Evolutionary conservation across 306 rosid species (phyloP).

Genomic region (Cucurbita ficifolia): DNA sequence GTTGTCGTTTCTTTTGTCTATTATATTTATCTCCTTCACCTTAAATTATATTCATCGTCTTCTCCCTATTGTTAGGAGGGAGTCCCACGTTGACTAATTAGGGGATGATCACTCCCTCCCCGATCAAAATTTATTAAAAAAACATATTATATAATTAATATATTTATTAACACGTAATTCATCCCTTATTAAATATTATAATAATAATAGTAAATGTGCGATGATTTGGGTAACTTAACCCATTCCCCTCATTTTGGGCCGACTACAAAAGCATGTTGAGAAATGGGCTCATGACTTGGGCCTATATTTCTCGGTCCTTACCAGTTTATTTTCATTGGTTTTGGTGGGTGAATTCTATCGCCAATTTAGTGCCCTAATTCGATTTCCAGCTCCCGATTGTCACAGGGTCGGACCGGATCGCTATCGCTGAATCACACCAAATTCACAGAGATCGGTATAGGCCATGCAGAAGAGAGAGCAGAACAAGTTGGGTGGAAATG

Average conservation of each 20-base stretch:
- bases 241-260: background rate
- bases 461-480: slow-evolving; percentile 94
- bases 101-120: too few relatives aligned
- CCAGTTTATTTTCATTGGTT: background rate
- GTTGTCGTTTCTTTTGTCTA: background rate
- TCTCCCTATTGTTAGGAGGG: background rate
- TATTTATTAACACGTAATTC: too few relatives aligned
- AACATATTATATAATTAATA: too few relatives aligned
- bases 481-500: slow-evolving; percentile 45
- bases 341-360: background rate
- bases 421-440: background rate
- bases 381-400: background rate
- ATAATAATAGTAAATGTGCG: too few relatives aligned
- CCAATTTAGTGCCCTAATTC: background rate
- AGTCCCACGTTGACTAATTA: too few relatives aligned
- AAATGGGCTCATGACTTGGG: background rate
- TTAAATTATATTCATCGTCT: background rate
- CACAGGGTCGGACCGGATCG: background rate
- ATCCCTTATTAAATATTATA: too few relatives aligned
- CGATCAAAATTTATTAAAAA: too few relatives aligned
- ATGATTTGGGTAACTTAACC: too few relatives aligned
- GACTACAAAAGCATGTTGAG: background rate
- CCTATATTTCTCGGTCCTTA: background rate
- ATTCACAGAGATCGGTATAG: background rate
- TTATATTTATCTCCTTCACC: background rate